Percentiles rank a stretch among this genome's conserved stretches.
Conservation (phyloP, 202 grass and related monocot genomes). For the Hordeum pubiflorum region DNA sequence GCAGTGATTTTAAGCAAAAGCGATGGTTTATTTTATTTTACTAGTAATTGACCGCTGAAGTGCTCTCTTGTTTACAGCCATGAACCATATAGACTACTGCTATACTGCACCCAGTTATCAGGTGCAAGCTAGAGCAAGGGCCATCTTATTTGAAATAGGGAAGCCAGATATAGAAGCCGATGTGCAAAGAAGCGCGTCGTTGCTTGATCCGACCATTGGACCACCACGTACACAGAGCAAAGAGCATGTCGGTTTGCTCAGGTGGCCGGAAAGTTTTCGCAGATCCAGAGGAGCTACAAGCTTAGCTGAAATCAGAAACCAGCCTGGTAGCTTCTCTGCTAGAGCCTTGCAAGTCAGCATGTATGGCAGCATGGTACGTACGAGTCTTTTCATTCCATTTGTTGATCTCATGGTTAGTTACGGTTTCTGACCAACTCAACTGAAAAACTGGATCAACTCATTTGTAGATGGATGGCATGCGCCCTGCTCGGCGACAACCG, state of each 20-base stretch:
- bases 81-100: conserved; percentile 44
- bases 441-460: background rate
- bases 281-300: conserved; percentile 26
- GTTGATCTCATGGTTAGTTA: background rate
- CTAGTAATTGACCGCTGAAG: background rate
- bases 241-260: conserved; percentile 56
- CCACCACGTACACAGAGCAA: conserved; percentile 38
- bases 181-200: conserved; percentile 36
- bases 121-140: conserved; percentile 68
- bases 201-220: conserved; percentile 40
- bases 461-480: conserved; percentile 38
- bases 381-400: background rate
- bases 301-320: conserved; percentile 37
- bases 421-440: background rate
- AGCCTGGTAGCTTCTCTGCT: conserved; percentile 42
- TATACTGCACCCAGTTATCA: conserved; percentile 46
- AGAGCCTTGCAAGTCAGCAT: conserved; percentile 82
- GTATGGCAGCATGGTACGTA: conserved; percentile 79
- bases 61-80: conserved; percentile 34
- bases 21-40: background rate
- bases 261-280: conserved; percentile 79
- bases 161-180: conserved; percentile 28
- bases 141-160: conserved; percentile 54
- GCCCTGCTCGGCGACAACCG: conserved; percentile 7
- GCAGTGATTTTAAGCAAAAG: background rate